Conservation (phyloP, 805 yeast species). For the Kazachstania bromeliacearum region DNA sequence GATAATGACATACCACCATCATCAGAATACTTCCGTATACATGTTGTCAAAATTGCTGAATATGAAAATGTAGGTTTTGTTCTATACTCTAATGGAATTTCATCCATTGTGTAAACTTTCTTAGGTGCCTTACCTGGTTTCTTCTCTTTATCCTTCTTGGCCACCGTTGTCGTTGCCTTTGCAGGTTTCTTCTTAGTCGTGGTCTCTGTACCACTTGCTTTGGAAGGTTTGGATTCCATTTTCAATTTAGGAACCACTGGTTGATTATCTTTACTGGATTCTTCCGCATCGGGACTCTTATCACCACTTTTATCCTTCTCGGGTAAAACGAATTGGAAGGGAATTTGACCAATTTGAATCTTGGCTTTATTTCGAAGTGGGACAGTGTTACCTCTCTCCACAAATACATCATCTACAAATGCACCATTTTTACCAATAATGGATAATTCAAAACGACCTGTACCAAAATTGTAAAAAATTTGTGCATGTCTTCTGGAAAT, state of each 20-base stretch:
- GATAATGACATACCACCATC: conserved; percentile 70
- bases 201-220: conserved; percentile 3
- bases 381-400: conserved; percentile 85
- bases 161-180: conserved; percentile 19
- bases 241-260: background rate
- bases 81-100: conserved; percentile 80
- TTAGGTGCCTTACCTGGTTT: conserved; percentile 47
- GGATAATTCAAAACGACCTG: conserved; percentile 85
- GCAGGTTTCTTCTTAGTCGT: conserved; percentile 10
- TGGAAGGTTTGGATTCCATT: conserved; percentile 15
- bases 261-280: background rate
- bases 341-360: conserved; percentile 88
- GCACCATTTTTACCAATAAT: conserved; percentile 95
- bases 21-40: conserved; percentile 57
- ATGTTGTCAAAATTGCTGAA: conserved; percentile 71
- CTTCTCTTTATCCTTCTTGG: conserved; percentile 37
- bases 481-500: conserved; percentile 91
- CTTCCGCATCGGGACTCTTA: too few relatives aligned
- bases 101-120: conserved; percentile 64
- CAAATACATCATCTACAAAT: conserved; percentile 83
- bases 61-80: conserved; percentile 77
- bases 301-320: conserved; percentile 41
- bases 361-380: conserved; percentile 74
- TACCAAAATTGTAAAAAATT: conserved; percentile 92
- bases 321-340: conserved; percentile 82